These are phyloP conservation scores for Corylus heterophylla DNA, from an alignment of 306 rosid genomes.

Conservation along the genomic window DNA sequence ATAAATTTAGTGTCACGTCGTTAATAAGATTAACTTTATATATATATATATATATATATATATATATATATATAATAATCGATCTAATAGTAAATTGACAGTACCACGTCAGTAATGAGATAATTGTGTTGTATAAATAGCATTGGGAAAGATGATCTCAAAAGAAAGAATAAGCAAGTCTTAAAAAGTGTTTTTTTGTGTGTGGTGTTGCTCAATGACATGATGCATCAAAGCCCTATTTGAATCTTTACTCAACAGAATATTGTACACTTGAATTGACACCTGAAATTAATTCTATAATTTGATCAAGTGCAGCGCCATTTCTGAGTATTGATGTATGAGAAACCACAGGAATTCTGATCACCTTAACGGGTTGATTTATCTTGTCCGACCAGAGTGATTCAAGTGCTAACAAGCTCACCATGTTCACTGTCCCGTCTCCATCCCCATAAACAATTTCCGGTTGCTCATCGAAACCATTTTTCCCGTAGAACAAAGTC, in stretches of 20 bases:
- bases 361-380: constrained; percentile 52
- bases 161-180: neutral
- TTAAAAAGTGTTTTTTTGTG: neutral
- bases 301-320: constrained; percentile 48
- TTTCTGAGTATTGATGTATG: constrained; percentile 60
- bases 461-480: constrained; percentile 68
- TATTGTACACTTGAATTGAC: constrained; percentile 39
- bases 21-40: too few relatives aligned
- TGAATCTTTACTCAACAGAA: constrained; percentile 13
- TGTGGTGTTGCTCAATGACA: neutral
- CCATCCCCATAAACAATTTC: constrained; percentile 71
- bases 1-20: too few relatives aligned
- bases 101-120: too few relatives aligned
- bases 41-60: too few relatives aligned
- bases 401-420: constrained; percentile 68
- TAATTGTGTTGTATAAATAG: too few relatives aligned
- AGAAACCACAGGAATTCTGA: constrained; percentile 54
- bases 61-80: too few relatives aligned
- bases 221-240: constrained; percentile 4
- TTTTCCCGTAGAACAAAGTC: constrained; percentile 49
- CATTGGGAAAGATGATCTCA: neutral
- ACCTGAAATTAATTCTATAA: constrained; percentile 40
- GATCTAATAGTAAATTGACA: too few relatives aligned
- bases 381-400: constrained; percentile 48
- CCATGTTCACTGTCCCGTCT: constrained; percentile 86